A percentile compares a stretch with the other conserved stretches of the same genome.
These are phyloP conservation scores for Phytopythium boreale DNA, from an alignment of 352 stramenopile genomes.

Conservation along the genomic window DNA sequence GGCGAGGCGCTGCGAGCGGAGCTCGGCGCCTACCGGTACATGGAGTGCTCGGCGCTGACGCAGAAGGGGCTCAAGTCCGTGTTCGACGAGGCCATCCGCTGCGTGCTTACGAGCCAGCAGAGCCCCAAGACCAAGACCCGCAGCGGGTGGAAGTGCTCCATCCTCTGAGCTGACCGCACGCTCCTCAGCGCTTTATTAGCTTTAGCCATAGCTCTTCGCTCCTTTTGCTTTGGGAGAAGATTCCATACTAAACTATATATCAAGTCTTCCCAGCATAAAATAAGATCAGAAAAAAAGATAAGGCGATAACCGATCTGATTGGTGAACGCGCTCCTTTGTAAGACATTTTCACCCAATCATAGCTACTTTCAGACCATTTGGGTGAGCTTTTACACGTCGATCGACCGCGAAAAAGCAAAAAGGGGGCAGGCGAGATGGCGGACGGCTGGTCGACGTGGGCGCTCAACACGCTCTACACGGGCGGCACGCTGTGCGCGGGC, in stretches of 20 bases:
- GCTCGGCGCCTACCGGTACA: constrained; percentile 89
- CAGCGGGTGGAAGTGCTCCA: constrained; percentile 51
- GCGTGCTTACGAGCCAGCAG: constrained; percentile 81
- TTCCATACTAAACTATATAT: background rate
- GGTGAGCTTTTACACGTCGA: no score
- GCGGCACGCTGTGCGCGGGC: constrained; percentile 51
- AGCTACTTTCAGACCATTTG: background rate
- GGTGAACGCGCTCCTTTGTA: background rate
- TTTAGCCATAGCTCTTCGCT: background rate
- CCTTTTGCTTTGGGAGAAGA: background rate
- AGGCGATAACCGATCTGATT: constrained; percentile 10
- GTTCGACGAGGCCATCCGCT: constrained; percentile 93
- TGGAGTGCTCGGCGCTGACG: constrained; percentile 93
- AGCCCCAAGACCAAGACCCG: constrained; percentile 49
- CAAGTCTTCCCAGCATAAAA: background rate
- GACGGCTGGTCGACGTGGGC: constrained; percentile 59
- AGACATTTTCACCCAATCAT: background rate
- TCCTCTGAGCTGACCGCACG: constrained; percentile 37
- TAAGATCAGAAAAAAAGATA: background rate
- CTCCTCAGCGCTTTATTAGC: no score
- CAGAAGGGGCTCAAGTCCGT: constrained; percentile 94
- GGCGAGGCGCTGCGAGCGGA: constrained; percentile 88
- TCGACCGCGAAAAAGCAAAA: background rate
- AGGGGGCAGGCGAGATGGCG: constrained; percentile 18
- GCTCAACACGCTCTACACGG: constrained; percentile 57